These are phyloP conservation scores for Naegleria gruberi DNA, from an alignment of 208 protist species.

Conservation along the genomic window DNA sequence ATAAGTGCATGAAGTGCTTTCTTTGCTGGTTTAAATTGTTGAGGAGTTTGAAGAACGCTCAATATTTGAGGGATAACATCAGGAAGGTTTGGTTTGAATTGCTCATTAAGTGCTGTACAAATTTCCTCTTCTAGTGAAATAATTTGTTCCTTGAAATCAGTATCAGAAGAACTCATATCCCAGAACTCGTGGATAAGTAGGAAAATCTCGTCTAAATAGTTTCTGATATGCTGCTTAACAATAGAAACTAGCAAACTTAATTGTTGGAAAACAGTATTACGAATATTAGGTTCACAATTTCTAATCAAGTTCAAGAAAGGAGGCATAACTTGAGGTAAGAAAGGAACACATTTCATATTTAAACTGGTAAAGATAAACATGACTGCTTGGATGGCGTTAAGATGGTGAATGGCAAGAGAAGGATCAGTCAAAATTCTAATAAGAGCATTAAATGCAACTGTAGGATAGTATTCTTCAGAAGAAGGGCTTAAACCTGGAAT, in stretches of 20 bases:
- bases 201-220: slow-evolving; percentile 23
- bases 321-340: slow-evolving; percentile 70
- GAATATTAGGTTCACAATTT: slow-evolving; percentile 7
- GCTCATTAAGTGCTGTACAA: slow-evolving; percentile 59
- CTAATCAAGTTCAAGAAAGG: slow-evolving; percentile 58
- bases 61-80: slow-evolving; percentile 67
- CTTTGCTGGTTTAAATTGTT: slow-evolving; percentile 25
- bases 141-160: slow-evolving; percentile 41
- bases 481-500: background rate
- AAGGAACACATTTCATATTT: slow-evolving; percentile 59
- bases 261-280: slow-evolving; percentile 28
- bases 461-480: slow-evolving; percentile 66
- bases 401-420: slow-evolving; percentile 56
- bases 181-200: slow-evolving; percentile 30
- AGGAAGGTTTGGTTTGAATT: slow-evolving; percentile 73
- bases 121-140: slow-evolving; percentile 64
- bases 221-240: slow-evolving; percentile 17
- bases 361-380: slow-evolving; percentile 62
- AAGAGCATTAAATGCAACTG: slow-evolving; percentile 61
- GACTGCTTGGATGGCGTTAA: slow-evolving; percentile 55
- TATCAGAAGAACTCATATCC: slow-evolving; percentile 29
- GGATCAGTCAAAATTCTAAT: slow-evolving; percentile 66
- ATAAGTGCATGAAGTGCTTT: slow-evolving; percentile 52
- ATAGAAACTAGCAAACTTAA: slow-evolving; percentile 18
- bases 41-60: slow-evolving; percentile 29